These are phyloP conservation scores for Voacanga thouarsii DNA, from an alignment of 257 asterid genomes.

Conservation along the genomic window DNA sequence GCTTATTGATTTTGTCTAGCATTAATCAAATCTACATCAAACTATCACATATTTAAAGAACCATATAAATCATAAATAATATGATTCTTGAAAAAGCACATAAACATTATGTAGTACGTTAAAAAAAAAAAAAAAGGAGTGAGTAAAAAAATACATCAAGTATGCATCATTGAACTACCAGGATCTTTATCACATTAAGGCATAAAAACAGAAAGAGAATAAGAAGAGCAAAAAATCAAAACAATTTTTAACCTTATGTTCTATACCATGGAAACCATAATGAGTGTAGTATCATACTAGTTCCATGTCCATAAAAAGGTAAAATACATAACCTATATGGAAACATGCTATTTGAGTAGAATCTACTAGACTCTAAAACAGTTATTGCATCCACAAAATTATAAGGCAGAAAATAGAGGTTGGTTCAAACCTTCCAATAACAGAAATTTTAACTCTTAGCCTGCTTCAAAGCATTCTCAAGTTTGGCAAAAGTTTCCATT, in stretches of 20 bases:
- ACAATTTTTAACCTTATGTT: background rate
- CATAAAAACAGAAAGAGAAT: no score
- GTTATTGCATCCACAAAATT: no score
- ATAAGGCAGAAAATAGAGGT: background rate
- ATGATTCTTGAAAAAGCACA: background rate
- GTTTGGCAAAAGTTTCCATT: conserved; percentile 48
- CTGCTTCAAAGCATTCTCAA: conserved; percentile 55
- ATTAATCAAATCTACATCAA: conserved; percentile 73
- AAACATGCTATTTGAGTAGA: background rate
- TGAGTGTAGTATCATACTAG: background rate
- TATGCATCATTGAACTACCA: background rate
- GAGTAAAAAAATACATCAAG: no score
- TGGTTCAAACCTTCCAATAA: background rate
- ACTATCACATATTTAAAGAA: background rate
- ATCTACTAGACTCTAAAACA: background rate
- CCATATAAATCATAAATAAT: background rate
- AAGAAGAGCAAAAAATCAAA: background rate
- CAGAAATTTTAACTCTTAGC: conserved; percentile 31
- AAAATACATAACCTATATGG: background rate
- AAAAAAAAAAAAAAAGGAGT: background rate
- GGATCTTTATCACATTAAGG: background rate
- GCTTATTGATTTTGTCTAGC: conserved; percentile 95
- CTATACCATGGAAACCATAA: background rate
- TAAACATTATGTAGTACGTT: background rate
- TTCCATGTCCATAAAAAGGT: background rate